Evolutionary conservation across 176 grass and related monocot genomes (phyloP).

Genomic region (Ensete glaucum): DNA sequence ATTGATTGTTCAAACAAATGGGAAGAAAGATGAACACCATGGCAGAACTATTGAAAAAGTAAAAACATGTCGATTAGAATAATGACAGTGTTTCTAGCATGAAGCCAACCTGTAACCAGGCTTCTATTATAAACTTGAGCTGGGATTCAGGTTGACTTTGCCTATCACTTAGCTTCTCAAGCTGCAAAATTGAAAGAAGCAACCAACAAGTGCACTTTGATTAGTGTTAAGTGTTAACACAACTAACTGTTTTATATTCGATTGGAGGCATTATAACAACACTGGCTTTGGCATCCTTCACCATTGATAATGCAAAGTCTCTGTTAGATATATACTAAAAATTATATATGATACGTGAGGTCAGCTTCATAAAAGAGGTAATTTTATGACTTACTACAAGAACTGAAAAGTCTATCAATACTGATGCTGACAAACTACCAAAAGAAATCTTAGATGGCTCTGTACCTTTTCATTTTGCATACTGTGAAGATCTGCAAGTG

Average conservation of each 20-base stretch:
- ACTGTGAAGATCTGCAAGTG: conserved; percentile 57
- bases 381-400: no score
- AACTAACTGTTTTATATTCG: neutral
- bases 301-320: neutral
- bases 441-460: neutral
- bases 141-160: conserved; percentile 78
- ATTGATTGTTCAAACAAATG: neutral
- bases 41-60: conserved; percentile 5
- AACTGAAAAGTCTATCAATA: neutral
- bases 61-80: neutral
- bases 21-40: conserved; percentile 1
- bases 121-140: conserved; percentile 86
- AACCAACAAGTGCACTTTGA: neutral
- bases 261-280: neutral
- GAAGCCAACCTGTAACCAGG: conserved; percentile 72
- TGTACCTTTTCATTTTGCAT: conserved; percentile 72
- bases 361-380: no score
- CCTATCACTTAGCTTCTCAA: conserved; percentile 56
- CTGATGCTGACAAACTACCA: neutral
- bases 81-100: neutral
- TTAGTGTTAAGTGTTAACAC: neutral
- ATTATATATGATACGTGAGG: no score
- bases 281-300: neutral
- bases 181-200: conserved; percentile 34
- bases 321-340: no score